Conservation (phyloP, 106 monocot species). For the Vanilla planifolia region DNA sequence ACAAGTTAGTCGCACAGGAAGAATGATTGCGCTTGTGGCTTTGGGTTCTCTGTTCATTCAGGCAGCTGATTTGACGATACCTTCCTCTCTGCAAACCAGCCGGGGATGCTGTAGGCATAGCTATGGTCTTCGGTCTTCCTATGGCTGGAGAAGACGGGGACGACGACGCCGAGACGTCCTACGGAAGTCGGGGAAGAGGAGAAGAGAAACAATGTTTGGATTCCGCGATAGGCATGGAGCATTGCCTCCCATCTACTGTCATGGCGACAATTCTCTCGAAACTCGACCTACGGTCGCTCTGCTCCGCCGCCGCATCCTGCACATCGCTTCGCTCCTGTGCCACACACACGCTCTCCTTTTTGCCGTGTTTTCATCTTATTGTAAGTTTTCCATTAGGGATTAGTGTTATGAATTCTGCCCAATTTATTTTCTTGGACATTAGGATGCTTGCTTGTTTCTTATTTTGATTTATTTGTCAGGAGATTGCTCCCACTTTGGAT, state of each 20-base stretch:
- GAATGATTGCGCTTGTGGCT: too few species aligned
- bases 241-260: constrained; percentile 51
- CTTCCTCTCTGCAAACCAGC: too few species aligned
- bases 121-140: too few species aligned
- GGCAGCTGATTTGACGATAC: too few species aligned
- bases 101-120: too few species aligned
- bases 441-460: background rate
- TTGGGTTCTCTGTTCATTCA: too few species aligned
- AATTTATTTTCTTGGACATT: background rate
- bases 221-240: background rate
- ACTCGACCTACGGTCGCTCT: constrained; percentile 77
- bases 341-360: constrained; percentile 50
- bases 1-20: too few species aligned
- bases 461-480: constrained; percentile 28
- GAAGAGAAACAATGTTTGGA: background rate
- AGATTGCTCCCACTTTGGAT: constrained; percentile 61
- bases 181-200: background rate
- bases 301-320: constrained; percentile 59
- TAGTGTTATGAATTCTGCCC: background rate
- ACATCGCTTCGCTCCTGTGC: constrained; percentile 59
- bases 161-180: background rate
- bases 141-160: background rate
- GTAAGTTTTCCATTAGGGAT: constrained; percentile 16
- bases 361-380: constrained; percentile 63
- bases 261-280: constrained; percentile 59